Evolutionary conservation across 192 early-diverging fungal genomes (phyloP).

Genomic region (Jimgerdemannia flammicorona): DNA sequence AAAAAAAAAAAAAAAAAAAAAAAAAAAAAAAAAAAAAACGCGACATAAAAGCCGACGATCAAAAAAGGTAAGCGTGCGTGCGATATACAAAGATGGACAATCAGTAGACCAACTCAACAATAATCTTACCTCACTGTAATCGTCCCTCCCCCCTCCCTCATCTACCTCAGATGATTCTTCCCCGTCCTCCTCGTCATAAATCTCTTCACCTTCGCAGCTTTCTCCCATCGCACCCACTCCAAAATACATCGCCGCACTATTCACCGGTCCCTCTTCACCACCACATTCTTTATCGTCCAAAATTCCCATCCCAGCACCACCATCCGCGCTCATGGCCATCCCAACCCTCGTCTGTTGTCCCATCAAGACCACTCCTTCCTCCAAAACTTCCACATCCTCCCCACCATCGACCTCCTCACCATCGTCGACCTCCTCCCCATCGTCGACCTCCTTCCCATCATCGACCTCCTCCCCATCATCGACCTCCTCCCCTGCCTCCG

Average conservation of each 20-base stretch:
- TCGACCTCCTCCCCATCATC: background rate
- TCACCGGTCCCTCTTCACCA: background rate
- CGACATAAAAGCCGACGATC: background rate
- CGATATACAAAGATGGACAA: background rate
- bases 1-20: no score
- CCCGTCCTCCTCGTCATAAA: background rate
- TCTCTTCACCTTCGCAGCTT: background rate
- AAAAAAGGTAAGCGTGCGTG: background rate
- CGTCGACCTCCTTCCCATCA: background rate
- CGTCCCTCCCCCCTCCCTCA: background rate
- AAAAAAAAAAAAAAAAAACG: background rate
- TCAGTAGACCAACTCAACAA: background rate
- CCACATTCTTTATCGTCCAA: background rate
- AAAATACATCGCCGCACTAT: background rate
- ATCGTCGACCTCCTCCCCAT: background rate
- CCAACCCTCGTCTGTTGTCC: background rate
- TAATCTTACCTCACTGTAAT: background rate
- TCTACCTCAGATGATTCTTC: background rate
- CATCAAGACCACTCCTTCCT: background rate
- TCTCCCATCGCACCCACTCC: background rate
- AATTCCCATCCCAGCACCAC: background rate
- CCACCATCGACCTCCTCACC: background rate
- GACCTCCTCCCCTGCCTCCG: background rate
- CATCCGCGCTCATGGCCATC: background rate
- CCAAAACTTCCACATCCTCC: background rate